Conservation (phyloP, 129 eudicot genomes). For the Lonicera japonica region DNA sequence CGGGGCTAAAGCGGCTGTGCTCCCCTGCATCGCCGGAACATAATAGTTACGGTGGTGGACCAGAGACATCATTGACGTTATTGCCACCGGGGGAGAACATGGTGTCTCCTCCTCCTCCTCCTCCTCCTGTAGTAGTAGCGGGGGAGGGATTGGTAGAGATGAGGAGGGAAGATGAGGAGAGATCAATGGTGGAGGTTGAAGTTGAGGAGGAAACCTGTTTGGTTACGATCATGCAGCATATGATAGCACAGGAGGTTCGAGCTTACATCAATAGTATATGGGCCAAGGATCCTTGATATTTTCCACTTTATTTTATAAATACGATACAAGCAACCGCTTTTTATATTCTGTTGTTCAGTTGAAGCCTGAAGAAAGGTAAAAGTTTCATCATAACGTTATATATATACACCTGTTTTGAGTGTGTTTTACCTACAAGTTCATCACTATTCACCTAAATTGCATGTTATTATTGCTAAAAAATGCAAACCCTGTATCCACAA, state of each 20-base stretch:
- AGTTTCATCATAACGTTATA: no score
- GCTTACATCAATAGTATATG: conserved; percentile 36
- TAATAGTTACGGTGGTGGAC: conserved; percentile 35
- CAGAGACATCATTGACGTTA: conserved; percentile 44
- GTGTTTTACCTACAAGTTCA: no score
- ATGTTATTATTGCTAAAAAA: no score
- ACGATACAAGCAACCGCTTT: no score
- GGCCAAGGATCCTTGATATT: conserved; percentile 18
- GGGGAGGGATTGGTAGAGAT: not conserved
- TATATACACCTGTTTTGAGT: no score
- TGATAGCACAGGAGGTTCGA: conserved; percentile 77
- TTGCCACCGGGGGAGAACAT: conserved; percentile 45
- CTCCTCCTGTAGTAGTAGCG: no score
- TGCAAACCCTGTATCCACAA: no score
- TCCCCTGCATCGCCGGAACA: conserved; percentile 20
- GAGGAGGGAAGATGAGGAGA: conserved; percentile 16
- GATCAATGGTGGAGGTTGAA: conserved; percentile 31
- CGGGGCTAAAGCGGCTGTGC: conserved; percentile 32
- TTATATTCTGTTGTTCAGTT: no score
- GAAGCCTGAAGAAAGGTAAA: no score
- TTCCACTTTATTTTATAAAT: not conserved
- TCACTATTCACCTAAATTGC: no score
- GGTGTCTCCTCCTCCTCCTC: no score
- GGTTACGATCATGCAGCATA: conserved; percentile 49
- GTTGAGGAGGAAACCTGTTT: conserved; percentile 25